A percentile compares a stretch with the other conserved stretches of the same genome.
Conservation (phyloP, 306 rosid species). For the Begonia peltatifolia region DNA sequence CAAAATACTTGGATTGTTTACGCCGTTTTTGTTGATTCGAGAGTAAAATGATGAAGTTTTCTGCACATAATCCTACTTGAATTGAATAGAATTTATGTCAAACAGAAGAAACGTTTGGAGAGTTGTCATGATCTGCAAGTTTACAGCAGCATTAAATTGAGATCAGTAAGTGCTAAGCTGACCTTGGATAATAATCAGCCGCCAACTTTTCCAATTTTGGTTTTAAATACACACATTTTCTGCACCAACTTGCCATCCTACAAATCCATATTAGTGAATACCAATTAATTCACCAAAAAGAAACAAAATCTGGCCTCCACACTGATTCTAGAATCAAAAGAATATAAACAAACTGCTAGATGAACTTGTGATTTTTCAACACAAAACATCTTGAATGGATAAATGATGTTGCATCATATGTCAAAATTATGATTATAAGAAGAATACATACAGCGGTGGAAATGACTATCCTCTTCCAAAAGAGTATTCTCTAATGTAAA, state of each 20-base stretch:
- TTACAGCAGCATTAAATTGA: neutral
- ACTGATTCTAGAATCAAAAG: neutral
- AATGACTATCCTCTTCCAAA: too few relatives aligned
- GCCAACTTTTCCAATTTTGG: slow-evolving; percentile 82
- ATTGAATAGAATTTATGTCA: too few relatives aligned
- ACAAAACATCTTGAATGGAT: neutral
- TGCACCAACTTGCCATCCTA: slow-evolving; percentile 94
- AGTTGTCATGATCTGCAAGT: too few relatives aligned
- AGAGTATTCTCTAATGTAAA: too few relatives aligned
- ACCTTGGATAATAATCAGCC: slow-evolving; percentile 60
- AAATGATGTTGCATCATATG: neutral
- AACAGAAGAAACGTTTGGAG: too few relatives aligned
- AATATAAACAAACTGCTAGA: neutral
- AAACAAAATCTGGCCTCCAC: neutral
- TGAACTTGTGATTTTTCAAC: neutral
- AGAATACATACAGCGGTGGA: too few relatives aligned
- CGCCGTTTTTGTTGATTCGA: too few relatives aligned
- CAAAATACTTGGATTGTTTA: too few relatives aligned
- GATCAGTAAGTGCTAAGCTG: slow-evolving; percentile 6
- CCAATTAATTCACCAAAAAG: neutral
- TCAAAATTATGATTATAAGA: neutral
- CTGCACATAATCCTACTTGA: neutral
- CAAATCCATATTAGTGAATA: slow-evolving; percentile 22
- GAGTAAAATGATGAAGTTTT: too few relatives aligned
- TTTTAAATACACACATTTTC: slow-evolving; percentile 73